Conservation (phyloP, 257 asterid species). For the Anisodus tanguticus region DNA sequence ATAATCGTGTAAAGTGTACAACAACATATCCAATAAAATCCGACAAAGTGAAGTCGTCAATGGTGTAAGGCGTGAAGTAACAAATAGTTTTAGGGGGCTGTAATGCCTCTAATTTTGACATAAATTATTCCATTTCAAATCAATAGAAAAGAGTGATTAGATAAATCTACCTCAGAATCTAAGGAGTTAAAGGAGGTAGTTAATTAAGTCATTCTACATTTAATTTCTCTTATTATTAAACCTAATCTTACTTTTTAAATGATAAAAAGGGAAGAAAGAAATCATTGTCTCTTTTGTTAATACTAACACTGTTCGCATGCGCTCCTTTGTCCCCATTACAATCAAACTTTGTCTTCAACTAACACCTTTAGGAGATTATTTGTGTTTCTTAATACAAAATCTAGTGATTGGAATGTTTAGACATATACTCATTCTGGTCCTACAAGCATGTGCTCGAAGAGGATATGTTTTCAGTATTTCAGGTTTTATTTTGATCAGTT, state of each 20-base stretch:
- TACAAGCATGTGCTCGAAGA: background rate
- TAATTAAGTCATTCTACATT: background rate
- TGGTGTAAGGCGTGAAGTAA: too few relatives aligned
- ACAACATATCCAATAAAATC: too few relatives aligned
- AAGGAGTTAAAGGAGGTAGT: background rate
- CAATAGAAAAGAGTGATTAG: background rate
- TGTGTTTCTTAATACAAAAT: background rate
- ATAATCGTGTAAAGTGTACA: too few relatives aligned
- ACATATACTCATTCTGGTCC: background rate
- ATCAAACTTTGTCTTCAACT: constrained; percentile 26
- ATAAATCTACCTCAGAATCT: background rate
- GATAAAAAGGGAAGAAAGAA: background rate
- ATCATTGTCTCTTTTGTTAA: background rate
- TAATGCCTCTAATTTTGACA: too few relatives aligned
- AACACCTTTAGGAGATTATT: background rate
- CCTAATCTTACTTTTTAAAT: background rate
- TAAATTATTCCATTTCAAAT: background rate
- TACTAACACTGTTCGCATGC: background rate
- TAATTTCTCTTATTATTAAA: background rate
- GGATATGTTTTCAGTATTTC: background rate
- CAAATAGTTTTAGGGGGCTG: too few relatives aligned
- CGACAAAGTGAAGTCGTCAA: too few relatives aligned
- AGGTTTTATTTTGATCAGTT: background rate
- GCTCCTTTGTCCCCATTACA: constrained; percentile 15
- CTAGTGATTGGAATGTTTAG: background rate